Evolutionary conservation across 345 rosid species (phyloP).

Genomic region (Acer campestre): DNA sequence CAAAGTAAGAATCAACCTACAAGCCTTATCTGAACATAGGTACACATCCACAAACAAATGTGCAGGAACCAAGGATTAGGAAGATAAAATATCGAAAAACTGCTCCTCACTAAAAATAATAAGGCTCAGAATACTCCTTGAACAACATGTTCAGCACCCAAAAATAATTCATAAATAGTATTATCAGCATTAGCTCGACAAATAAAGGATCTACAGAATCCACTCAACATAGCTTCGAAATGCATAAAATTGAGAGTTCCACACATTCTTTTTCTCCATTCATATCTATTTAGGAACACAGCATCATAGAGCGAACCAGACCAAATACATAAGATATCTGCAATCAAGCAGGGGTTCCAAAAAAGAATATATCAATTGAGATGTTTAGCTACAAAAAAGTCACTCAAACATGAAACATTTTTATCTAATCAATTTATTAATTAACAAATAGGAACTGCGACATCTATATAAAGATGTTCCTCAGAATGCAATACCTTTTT

Average conservation of each 20-base stretch:
- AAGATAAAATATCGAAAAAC: neutral
- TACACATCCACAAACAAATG: neutral
- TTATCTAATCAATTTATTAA: neutral
- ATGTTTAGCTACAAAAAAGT: neutral
- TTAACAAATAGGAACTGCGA: neutral
- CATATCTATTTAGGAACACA: neutral
- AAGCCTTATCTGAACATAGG: neutral
- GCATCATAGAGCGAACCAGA: neutral
- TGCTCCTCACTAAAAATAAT: neutral
- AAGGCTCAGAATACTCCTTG: neutral
- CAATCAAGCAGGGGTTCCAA: neutral
- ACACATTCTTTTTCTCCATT: neutral
- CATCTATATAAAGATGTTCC: neutral
- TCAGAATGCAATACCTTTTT: slow-evolving; percentile 56
- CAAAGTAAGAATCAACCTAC: neutral
- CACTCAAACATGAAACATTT: neutral
- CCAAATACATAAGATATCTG: neutral
- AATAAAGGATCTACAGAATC: neutral
- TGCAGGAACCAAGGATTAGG: neutral
- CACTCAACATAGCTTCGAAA: neutral
- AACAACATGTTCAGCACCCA: slow-evolving; percentile 4
- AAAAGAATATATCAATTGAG: neutral
- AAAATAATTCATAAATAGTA: neutral
- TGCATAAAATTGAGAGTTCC: neutral
- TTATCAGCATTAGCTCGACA: neutral